Conservation (phyloP, 345 rosid species). For the Schrenkiella parvula region DNA sequence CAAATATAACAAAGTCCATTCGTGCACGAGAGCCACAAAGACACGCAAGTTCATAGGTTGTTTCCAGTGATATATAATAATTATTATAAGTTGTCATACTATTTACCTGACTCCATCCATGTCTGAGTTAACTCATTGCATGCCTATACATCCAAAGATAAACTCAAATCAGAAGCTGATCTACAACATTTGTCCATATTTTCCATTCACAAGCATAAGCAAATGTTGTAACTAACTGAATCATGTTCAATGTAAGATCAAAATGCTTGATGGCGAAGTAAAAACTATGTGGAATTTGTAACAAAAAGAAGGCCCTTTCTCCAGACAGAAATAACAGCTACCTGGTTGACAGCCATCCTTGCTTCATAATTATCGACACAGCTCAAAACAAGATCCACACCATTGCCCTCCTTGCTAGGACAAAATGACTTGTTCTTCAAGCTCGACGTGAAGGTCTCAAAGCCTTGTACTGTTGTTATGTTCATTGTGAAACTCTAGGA, state of each 20-base stretch:
- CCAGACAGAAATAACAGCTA: constrained; percentile 25
- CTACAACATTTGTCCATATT: not conserved
- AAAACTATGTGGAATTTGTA: not conserved
- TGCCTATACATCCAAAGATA: constrained; percentile 51
- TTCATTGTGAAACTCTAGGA: constrained; percentile 83
- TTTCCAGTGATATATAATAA: not conserved
- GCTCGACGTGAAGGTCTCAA: constrained; percentile 81
- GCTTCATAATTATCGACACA: constrained; percentile 98
- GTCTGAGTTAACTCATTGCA: constrained; percentile 89
- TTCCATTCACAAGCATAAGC: not conserved
- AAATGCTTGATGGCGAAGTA: not conserved
- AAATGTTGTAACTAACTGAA: not conserved
- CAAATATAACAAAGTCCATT: not conserved
- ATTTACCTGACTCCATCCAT: constrained; percentile 96
- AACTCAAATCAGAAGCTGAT: constrained; percentile 9
- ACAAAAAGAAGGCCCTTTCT: not conserved
- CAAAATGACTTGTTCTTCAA: constrained; percentile 58
- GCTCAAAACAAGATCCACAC: constrained; percentile 94
- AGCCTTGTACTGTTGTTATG: constrained; percentile 92
- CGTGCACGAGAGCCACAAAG: not conserved
- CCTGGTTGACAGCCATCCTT: constrained; percentile 98
- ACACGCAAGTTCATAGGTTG: not conserved
- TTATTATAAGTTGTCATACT: not conserved
- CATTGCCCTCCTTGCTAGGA: constrained; percentile 69
- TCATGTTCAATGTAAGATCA: not conserved